A percentile compares a stretch with the other conserved stretches of the same genome.
Evolutionary conservation across 2,329 filamentous ascomycete species (phyloP).

Genomic region (Tolypocladium endophyticum): DNA sequence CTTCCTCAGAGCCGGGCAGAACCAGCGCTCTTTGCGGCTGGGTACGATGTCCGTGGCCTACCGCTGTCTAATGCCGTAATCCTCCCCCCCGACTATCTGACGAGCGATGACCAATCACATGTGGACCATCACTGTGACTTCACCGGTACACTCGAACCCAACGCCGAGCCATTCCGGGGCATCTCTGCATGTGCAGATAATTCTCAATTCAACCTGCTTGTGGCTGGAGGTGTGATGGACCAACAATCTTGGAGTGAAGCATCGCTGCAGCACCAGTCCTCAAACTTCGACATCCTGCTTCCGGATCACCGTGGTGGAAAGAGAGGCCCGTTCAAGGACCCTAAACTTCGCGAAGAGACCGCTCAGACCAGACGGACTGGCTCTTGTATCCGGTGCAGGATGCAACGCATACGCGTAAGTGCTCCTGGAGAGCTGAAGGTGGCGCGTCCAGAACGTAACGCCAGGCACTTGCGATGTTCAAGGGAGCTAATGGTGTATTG

Average conservation of each 20-base stretch:
- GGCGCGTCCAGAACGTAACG: neutral
- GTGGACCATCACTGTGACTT: neutral
- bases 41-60: neutral
- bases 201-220: neutral
- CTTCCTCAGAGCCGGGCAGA: neutral
- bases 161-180: neutral
- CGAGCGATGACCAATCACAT: neutral
- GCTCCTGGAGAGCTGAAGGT: neutral
- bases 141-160: neutral
- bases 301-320: constrained; percentile 23
- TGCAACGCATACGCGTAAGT: constrained; percentile 52
- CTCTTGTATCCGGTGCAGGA: constrained; percentile 49
- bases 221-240: neutral
- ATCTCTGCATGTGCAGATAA: neutral
- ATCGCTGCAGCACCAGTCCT: constrained; percentile 11
- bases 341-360: constrained; percentile 39
- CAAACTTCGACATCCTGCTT: constrained; percentile 17
- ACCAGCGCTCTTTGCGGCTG: neutral
- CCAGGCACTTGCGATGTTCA: neutral
- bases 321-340: constrained; percentile 44
- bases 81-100: neutral
- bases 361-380: constrained; percentile 47
- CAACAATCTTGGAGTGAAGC: constrained; percentile 8
- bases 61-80: neutral
- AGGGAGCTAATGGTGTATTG: neutral